Evolutionary conservation across 2,329 filamentous ascomycete species (phyloP).

Genomic region (Cercospora janseana): DNA sequence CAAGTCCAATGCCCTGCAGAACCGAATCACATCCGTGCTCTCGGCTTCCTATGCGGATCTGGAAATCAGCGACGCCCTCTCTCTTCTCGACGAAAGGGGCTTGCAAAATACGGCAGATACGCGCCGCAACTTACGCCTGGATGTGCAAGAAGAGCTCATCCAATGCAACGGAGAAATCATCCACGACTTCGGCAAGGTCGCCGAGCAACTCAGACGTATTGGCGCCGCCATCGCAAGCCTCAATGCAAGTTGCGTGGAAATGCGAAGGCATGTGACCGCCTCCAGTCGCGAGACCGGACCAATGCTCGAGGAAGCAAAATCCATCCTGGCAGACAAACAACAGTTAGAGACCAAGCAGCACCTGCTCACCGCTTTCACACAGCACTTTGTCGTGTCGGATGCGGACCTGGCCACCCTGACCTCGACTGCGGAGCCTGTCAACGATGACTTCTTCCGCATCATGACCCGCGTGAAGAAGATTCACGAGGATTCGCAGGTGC

Average conservation of each 20-base stretch:
- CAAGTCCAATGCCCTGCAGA: slow-evolving; percentile 67
- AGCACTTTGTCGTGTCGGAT: slow-evolving; percentile 81
- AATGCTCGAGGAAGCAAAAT: slow-evolving; percentile 72
- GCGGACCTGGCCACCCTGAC: slow-evolving; percentile 75
- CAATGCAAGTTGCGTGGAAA: slow-evolving; percentile 75
- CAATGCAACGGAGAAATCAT: slow-evolving; percentile 88
- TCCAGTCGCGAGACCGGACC: slow-evolving; percentile 72
- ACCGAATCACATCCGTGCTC: slow-evolving; percentile 78
- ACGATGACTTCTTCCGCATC: slow-evolving; percentile 78
- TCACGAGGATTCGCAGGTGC: slow-evolving; percentile 79
- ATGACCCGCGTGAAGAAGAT: slow-evolving; percentile 81
- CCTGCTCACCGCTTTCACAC: slow-evolving; percentile 71
- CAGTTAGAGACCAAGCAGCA: slow-evolving; percentile 77
- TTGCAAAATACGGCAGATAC: slow-evolving; percentile 73
- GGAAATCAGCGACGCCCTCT: slow-evolving; percentile 82
- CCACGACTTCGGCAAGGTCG: slow-evolving; percentile 81
- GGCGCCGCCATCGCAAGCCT: slow-evolving; percentile 73
- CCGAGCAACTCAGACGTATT: slow-evolving; percentile 87
- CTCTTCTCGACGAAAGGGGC: slow-evolving; percentile 70
- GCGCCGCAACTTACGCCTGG: slow-evolving; percentile 73
- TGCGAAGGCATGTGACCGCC: slow-evolving; percentile 73
- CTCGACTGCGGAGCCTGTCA: slow-evolving; percentile 74
- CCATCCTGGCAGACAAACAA: slow-evolving; percentile 68
- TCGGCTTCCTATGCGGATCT: slow-evolving; percentile 90
- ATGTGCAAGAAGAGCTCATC: slow-evolving; percentile 89